Conservation (phyloP, 768 basidiomycete species). For the Thelephora ganbajun region DNA sequence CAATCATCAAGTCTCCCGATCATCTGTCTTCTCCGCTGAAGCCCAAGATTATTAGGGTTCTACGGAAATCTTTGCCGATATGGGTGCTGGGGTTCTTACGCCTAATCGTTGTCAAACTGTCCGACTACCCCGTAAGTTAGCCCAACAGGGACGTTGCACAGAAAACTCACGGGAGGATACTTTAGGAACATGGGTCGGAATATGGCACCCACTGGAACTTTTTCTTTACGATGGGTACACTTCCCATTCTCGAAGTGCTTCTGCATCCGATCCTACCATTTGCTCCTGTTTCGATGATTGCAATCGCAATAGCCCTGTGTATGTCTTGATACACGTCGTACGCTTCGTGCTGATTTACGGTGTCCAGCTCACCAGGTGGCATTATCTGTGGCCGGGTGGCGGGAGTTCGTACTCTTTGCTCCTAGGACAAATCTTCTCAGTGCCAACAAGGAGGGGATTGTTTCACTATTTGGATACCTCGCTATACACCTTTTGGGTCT, state of each 20-base stretch:
- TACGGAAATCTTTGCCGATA: slow-evolving; percentile 53
- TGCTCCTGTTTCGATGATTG: slow-evolving; percentile 49
- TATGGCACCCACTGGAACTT: slow-evolving; percentile 99
- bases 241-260: slow-evolving; percentile 60
- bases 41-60: slow-evolving; percentile 34
- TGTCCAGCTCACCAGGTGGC: slow-evolving; percentile 57
- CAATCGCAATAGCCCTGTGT: slow-evolving; percentile 46
- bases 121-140: slow-evolving; percentile 75
- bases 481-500: slow-evolving; percentile 81
- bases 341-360: not conserved
- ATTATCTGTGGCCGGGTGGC: slow-evolving; percentile 41
- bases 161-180: not conserved
- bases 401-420: slow-evolving; percentile 49
- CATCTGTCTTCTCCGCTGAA: slow-evolving; percentile 34
- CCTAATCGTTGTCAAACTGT: slow-evolving; percentile 79
- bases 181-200: slow-evolving; percentile 86
- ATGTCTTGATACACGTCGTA: slow-evolving; percentile 10
- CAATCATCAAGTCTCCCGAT: slow-evolving; percentile 50
- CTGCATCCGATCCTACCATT: slow-evolving; percentile 51
- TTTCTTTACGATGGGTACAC: slow-evolving; percentile 79
- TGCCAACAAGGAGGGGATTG: slow-evolving; percentile 86
- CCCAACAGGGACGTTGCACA: not conserved
- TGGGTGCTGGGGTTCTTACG: slow-evolving; percentile 63
- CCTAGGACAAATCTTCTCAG: slow-evolving; percentile 51
- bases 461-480: slow-evolving; percentile 76